Percentiles rank a stretch among this genome's conserved stretches.
Conservation (phyloP, 148 eudicot species). For the Arbutus unedo region DNA sequence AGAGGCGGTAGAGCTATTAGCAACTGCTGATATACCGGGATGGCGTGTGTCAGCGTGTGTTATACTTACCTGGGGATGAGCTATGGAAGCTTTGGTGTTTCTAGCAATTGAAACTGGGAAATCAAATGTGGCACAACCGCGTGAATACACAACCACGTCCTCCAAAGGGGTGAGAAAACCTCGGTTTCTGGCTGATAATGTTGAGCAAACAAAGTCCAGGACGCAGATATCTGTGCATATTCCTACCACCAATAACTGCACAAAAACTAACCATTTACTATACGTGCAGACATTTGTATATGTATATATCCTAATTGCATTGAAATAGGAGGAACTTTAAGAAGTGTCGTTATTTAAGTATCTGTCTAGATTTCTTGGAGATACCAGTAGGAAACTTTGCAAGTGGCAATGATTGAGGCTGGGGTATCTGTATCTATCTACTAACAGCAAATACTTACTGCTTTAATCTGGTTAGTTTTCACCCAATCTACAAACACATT, state of each 20-base stretch:
- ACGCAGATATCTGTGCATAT: constrained; percentile 44
- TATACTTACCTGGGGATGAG: constrained; percentile 41
- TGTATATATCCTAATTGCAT: not conserved
- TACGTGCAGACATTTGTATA: not conserved
- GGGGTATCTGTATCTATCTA: not conserved
- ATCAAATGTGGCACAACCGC: constrained; percentile 40
- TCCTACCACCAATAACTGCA: constrained; percentile 37
- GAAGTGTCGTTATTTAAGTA: not conserved
- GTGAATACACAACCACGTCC: constrained; percentile 37
- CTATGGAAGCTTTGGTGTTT: constrained; percentile 24
- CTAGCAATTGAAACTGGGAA: constrained; percentile 32
- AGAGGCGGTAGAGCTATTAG: not conserved
- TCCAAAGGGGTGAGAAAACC: constrained; percentile 34
- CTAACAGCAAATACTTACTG: constrained; percentile 19
- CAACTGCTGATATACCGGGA: not conserved
- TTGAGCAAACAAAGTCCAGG: constrained; percentile 43
- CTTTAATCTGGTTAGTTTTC: constrained; percentile 25
- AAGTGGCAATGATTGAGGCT: not conserved
- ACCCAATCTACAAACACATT: constrained; percentile 38
- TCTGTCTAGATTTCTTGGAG: no score
- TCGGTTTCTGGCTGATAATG: constrained; percentile 31
- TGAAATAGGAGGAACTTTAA: not conserved
- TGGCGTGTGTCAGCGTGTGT: not conserved
- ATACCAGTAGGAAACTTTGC: no score
- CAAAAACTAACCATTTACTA: not conserved